Base-by-base conservation (phyloP, 495 filamentous ascomycete genomes). In the Neurospora tetraspora region DNA sequence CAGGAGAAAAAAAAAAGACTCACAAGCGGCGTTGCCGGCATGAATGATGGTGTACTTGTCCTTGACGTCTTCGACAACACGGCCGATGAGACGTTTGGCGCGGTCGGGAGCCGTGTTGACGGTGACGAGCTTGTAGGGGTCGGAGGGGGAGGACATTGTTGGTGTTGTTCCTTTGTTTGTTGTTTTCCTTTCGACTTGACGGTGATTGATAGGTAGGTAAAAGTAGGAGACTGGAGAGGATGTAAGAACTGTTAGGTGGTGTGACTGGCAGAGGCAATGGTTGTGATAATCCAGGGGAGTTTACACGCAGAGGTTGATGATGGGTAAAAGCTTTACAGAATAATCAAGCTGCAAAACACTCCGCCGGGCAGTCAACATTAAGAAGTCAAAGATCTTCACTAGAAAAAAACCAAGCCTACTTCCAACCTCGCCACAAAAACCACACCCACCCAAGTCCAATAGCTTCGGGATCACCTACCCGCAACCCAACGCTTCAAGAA, bases 31-130 rank as follows among this genome's bases (percentile, higher is more conserved):
- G 77, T 92, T 91, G 53, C 79, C 88, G 43, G 83, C 82, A 78
- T 92, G 84, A 70, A 85, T 78, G 75, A 92, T 89, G 16, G 80
- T 87, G 78, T 90, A 91, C 36, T 81, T 81, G 69, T 89, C 87
- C 76, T 88, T 89, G 61, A 91, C 75, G 14, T 80, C 83, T 69
- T 91, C 87, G 36, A 86, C 83, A 8, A 91, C 78, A 5, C 85
- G 83, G 20, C 89, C 90, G 77, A 91, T 87, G 43, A 91, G 80
- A 11, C 81, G 79, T 78, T 88, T 86, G 43, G 90, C 90, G 39
- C 90, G 85, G 73, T 90, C 89, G 10, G 90, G 90, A 1, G 85
- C 89, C 65, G 86, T 92, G 83, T 91, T 91, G 75, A 92, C 90
- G 12, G 89, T 91, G 68, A 90, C 86, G 27, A 92, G 86, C 70